Evolutionary conservation across 495 filamentous ascomycete species (phyloP).

Genomic region (Penicillium alfredii): DNA sequence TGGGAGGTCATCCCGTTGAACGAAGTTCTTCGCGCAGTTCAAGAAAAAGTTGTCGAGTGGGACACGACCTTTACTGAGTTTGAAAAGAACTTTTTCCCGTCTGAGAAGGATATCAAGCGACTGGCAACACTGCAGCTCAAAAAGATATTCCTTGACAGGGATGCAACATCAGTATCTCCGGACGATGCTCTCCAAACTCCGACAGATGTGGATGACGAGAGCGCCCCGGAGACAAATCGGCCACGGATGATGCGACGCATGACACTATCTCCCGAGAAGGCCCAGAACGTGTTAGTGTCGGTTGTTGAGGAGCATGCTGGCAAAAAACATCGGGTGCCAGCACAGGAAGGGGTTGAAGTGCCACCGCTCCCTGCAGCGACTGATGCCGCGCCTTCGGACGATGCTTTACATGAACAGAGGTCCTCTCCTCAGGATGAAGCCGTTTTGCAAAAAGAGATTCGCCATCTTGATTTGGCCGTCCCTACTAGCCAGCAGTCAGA

Average conservation of each 20-base stretch:
- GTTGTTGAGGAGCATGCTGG: slow-evolving; percentile 62
- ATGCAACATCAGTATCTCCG: slow-evolving; percentile 66
- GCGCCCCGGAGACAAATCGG: slow-evolving; percentile 29
- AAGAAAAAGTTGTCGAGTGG: slow-evolving; percentile 92
- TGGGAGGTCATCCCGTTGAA: slow-evolving; percentile 96
- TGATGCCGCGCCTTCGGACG: slow-evolving; percentile 10
- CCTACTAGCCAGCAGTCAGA: slow-evolving; percentile 38
- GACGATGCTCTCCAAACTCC: slow-evolving; percentile 36
- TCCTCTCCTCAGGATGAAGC: slow-evolving; percentile 23
- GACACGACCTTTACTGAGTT: slow-evolving; percentile 84
- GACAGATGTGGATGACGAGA: slow-evolving; percentile 54
- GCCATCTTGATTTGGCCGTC: slow-evolving; percentile 68
- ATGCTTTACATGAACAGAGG: slow-evolving; percentile 9
- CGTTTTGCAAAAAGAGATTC: slow-evolving; percentile 47
- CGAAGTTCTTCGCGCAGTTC: slow-evolving; percentile 74
- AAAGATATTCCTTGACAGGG: slow-evolving; percentile 87
- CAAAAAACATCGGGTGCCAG: slow-evolving; percentile 25
- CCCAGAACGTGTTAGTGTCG: slow-evolving; percentile 61
- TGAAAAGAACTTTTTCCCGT: slow-evolving; percentile 89
- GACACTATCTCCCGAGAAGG: slow-evolving; percentile 59
- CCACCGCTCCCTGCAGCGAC: slow-evolving; percentile 5
- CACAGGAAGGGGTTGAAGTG: slow-evolving; percentile 14
- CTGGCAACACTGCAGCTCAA: slow-evolving; percentile 87
- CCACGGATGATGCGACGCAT: slow-evolving; percentile 39
- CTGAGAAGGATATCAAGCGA: slow-evolving; percentile 92